These are phyloP conservation scores for Micromonas pusilla DNA, from an alignment of 139 green algal species.

Conservation along the genomic window DNA sequence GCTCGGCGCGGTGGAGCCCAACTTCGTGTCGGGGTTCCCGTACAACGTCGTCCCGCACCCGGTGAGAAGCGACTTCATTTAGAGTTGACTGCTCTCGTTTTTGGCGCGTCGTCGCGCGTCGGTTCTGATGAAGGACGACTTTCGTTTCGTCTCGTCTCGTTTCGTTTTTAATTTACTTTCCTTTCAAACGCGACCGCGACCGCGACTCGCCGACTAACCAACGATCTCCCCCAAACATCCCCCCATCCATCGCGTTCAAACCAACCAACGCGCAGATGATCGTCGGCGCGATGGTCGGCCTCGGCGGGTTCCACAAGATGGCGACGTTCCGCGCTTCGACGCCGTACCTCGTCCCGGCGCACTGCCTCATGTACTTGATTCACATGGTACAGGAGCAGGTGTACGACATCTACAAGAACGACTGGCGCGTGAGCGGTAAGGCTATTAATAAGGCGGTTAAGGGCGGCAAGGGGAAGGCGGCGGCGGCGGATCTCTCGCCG, in stretches of 20 bases:
- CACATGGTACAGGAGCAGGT: slow-evolving; percentile 36
- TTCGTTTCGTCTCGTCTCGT: no score
- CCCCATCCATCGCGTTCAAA: no score
- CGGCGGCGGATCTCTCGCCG: neutral
- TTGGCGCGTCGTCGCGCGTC: no score
- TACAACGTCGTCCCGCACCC: slow-evolving; percentile 32
- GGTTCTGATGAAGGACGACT: no score
- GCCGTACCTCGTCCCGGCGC: slow-evolving; percentile 26
- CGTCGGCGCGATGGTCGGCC: slow-evolving; percentile 25
- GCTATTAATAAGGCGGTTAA: neutral
- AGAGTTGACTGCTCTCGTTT: no score
- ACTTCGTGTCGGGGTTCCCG: slow-evolving; percentile 29
- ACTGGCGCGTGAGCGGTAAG: neutral
- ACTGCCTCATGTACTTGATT: slow-evolving; percentile 25
- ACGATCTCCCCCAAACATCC: no score
- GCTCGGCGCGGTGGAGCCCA: slow-evolving; percentile 25
- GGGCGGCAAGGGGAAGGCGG: neutral
- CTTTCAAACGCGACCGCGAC: no score
- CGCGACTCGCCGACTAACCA: no score
- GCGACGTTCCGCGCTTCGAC: slow-evolving; percentile 5
- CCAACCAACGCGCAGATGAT: no score
- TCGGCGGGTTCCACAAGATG: slow-evolving; percentile 29
- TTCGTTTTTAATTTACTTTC: no score
- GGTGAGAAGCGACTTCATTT: no score
- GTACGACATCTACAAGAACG: slow-evolving; percentile 28